These are phyloP conservation scores for Penicillium soppii DNA, from an alignment of 495 filamentous ascomycete species.

Conservation along the genomic window DNA sequence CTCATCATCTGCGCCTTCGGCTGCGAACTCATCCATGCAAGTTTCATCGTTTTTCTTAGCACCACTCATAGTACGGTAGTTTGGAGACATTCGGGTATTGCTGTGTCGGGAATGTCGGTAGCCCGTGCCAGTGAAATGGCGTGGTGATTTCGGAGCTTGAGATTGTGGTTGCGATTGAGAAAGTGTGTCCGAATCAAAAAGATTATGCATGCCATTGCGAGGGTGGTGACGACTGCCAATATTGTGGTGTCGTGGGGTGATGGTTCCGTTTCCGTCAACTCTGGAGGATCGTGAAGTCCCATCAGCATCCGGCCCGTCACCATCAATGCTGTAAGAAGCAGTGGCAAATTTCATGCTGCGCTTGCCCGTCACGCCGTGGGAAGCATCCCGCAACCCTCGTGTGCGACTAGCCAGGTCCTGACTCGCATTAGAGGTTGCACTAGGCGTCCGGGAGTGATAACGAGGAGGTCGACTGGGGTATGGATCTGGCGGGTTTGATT, in stretches of 20 bases:
- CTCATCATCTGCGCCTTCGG: conserved; percentile 86
- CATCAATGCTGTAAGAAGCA: conserved; percentile 61
- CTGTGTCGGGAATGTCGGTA: conserved; percentile 36
- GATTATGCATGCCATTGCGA: conserved; percentile 65
- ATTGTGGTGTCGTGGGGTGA: conserved; percentile 71
- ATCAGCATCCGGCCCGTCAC: conserved; percentile 59
- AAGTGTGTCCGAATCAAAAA: conserved; percentile 77
- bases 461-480: conserved; percentile 69
- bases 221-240: conserved; percentile 61
- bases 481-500: conserved; percentile 91
- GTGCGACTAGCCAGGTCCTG: conserved; percentile 64
- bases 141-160: conserved; percentile 60
- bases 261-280: conserved; percentile 59
- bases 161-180: conserved; percentile 44
- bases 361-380: conserved; percentile 72
- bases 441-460: conserved; percentile 93
- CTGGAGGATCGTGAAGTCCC: conserved; percentile 57
- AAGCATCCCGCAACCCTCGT: conserved; percentile 61
- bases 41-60: conserved; percentile 53
- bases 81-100: conserved; percentile 32
- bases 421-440: conserved; percentile 86
- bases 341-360: conserved; percentile 99
- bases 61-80: conserved; percentile 43
- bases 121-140: conserved; percentile 48
- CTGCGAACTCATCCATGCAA: conserved; percentile 67